Evolutionary conservation across 2,329 filamentous ascomycete species (phyloP).

Genomic region (Aspergillus fumigatus): DNA sequence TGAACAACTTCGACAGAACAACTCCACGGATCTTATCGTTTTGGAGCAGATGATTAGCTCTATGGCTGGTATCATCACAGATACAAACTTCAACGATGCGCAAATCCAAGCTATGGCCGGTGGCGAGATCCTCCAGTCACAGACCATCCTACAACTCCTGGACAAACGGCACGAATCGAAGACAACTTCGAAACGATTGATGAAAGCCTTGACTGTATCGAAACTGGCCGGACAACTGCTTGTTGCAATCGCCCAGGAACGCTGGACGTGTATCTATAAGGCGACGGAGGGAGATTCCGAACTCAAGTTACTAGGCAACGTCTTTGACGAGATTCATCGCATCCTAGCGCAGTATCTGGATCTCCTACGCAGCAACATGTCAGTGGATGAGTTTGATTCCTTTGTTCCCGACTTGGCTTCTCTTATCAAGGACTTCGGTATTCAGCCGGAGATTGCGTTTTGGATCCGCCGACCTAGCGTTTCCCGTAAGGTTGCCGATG

Average conservation of each 20-base stretch:
- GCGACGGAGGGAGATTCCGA: conserved; percentile 64
- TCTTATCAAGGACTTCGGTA: conserved; percentile 71
- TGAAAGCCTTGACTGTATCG: conserved; percentile 72
- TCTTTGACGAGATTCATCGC: conserved; percentile 85
- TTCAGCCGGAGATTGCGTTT: conserved; percentile 79
- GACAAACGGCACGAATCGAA: conserved; percentile 76
- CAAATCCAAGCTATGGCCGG: conserved; percentile 87
- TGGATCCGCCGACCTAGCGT: conserved; percentile 74
- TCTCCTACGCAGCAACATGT: conserved; percentile 74
- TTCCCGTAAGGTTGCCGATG: conserved; percentile 55
- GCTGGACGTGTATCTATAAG: conserved; percentile 77
- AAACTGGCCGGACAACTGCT: conserved; percentile 76
- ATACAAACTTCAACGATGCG: conserved; percentile 80
- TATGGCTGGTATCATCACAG: conserved; percentile 89
- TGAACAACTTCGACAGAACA: conserved; percentile 73
- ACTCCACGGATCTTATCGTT: conserved; percentile 86
- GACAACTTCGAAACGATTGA: conserved; percentile 71
- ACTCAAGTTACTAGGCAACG: conserved; percentile 81
- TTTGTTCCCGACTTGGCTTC: conserved; percentile 70
- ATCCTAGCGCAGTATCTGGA: conserved; percentile 86
- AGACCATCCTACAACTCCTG: conserved; percentile 73
- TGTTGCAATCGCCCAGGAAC: conserved; percentile 86
- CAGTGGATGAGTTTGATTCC: conserved; percentile 69
- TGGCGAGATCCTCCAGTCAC: conserved; percentile 70
- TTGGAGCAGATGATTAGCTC: conserved; percentile 83